Base-by-base conservation (phyloP, 2,329 filamentous ascomycete genomes). In the Aspergillus ochraceus region DNA sequence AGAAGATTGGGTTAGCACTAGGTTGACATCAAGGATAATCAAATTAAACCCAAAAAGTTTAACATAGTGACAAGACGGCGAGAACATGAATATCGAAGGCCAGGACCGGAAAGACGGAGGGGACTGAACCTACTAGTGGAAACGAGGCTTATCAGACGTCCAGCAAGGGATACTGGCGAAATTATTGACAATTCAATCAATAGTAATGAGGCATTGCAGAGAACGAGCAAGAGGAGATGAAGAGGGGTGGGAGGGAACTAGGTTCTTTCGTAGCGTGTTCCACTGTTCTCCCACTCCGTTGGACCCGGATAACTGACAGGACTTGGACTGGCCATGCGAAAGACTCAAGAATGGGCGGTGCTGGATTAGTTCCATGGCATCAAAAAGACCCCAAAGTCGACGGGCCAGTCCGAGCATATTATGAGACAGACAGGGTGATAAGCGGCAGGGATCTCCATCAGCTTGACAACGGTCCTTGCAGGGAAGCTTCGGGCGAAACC, bases 111-210 rank as follows among this genome's bases (percentile, higher is more conserved):
- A 55, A 54, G 52, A 53, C 42, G 53, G 60, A 42, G 46, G 47
- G 30, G 11, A 14, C 24, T 22, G 39, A 36, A 49, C 39, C 29
- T 46, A 56, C 50, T 57, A 52, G 62, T 63, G 22, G 19, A 60
- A 59, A 58, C 56, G 50, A 63, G 58, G 66, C 68, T 71, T 71
- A 71, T 71, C 69, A 67, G 56, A 58, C 58, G 49, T 62, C 60
- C 64, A 59, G 67, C 61, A 70, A 70, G 68, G 68, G 65, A 61
- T 62, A 55, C 26, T 57, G 47, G 49, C 45, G 39, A 42, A 32
- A 60, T 60, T 62, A 65, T 61, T 61, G 58, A 39, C 47, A 55
- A 49, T 36, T 57, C 57, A 62, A 62, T 63, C 68, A 58, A 70
- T 70, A 70, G 66, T 64, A 49, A 22, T 11, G 20, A 12, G 17